These are phyloP conservation scores for Hirsutella thompsonii DNA, from an alignment of 2,329 filamentous ascomycete genomes.

Conservation along the genomic window DNA sequence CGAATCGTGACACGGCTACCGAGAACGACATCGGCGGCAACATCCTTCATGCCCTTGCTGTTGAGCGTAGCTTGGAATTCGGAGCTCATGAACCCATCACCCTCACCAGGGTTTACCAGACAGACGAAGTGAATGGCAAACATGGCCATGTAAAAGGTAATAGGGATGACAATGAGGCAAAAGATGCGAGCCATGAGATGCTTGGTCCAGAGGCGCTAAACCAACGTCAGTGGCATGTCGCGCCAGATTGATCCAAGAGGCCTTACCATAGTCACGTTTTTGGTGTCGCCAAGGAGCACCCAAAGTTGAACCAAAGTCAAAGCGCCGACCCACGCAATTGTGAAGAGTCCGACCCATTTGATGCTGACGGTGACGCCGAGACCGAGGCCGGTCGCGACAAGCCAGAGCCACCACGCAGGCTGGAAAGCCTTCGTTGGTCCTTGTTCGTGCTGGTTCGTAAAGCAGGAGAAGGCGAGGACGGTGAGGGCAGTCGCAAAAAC, in stretches of 20 bases:
- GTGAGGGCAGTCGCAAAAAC: slow-evolving; percentile 90
- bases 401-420: slow-evolving; percentile 96
- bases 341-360: slow-evolving; percentile 98
- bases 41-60: slow-evolving; percentile 91
- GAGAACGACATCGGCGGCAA: slow-evolving; percentile 80
- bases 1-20: slow-evolving; percentile 78
- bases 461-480: slow-evolving; percentile 78
- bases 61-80: slow-evolving; percentile 98
- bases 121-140: slow-evolving; percentile 94
- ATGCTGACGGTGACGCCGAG: slow-evolving; percentile 87
- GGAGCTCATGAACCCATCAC: slow-evolving; percentile 98
- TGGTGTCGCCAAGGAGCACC: slow-evolving; percentile 83
- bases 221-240: slow-evolving; percentile 6
- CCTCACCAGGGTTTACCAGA: slow-evolving; percentile 87
- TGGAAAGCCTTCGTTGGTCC: slow-evolving; percentile 81
- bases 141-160: slow-evolving; percentile 90
- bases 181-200: slow-evolving; percentile 86
- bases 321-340: slow-evolving; percentile 91
- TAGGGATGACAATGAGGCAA: slow-evolving; percentile 80
- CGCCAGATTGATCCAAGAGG: background rate
- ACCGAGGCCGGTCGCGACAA: slow-evolving; percentile 71
- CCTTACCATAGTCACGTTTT: slow-evolving; percentile 65
- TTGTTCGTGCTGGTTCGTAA: slow-evolving; percentile 93
- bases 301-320: slow-evolving; percentile 88
- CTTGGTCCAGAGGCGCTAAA: slow-evolving; percentile 70